These are phyloP conservation scores for Conticribra guillardii DNA, from an alignment of 108 stramenopile genomes.

Conservation along the genomic window DNA sequence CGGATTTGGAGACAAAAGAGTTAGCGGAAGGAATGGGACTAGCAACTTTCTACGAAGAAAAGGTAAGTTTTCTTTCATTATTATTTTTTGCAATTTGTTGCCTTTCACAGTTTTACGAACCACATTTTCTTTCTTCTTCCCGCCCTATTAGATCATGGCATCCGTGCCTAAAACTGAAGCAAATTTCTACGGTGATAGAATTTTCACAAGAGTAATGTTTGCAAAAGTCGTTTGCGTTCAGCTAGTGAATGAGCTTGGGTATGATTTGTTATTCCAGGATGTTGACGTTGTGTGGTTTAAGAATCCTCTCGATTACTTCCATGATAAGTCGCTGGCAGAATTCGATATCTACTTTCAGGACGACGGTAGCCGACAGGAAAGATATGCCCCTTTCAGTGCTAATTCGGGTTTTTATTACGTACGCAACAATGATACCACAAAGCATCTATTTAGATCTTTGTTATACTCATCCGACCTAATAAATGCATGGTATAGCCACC, in stretches of 20 bases:
- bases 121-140: neutral
- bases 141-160: slow-evolving; percentile 38
- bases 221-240: slow-evolving; percentile 78
- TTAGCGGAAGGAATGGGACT: slow-evolving; percentile 52
- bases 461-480: slow-evolving; percentile 66
- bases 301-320: slow-evolving; percentile 67
- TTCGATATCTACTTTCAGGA: slow-evolving; percentile 57
- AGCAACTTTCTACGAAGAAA: slow-evolving; percentile 53
- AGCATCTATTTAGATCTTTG: slow-evolving; percentile 61
- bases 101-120: too few relatives aligned
- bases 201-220: slow-evolving; percentile 85
- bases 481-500: slow-evolving; percentile 64
- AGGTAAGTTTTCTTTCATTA: too few relatives aligned
- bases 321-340: slow-evolving; percentile 21
- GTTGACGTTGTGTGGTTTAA: slow-evolving; percentile 78
- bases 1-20: slow-evolving; percentile 49
- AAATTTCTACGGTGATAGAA: slow-evolving; percentile 67
- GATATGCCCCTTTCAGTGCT: slow-evolving; percentile 71
- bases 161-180: slow-evolving; percentile 58
- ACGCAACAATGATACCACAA: slow-evolving; percentile 57
- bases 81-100: too few relatives aligned
- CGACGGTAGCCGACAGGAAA: slow-evolving; percentile 50
- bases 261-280: slow-evolving; percentile 87
- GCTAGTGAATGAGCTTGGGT: slow-evolving; percentile 66
- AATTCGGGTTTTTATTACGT: slow-evolving; percentile 91